A percentile compares a stretch with the other conserved stretches of the same genome.
Conservation (phyloP, 768 basidiomycete species). For the Trametes meyenii region DNA sequence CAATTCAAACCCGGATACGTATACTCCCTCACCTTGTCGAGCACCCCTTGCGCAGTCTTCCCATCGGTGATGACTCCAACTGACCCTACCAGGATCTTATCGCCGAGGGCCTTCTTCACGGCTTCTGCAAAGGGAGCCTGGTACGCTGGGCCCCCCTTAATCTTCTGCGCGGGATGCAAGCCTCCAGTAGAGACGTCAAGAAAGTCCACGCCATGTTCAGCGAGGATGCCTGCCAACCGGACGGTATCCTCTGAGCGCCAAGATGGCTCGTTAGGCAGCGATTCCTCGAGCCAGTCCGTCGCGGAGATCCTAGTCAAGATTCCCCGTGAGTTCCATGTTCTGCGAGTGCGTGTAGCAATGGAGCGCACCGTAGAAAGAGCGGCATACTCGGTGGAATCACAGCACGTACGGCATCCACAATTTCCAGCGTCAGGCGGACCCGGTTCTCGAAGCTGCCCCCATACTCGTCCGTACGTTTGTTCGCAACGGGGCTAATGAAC, state of each 20-base stretch:
- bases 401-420: conserved; percentile 64
- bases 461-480: conserved; percentile 49
- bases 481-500: conserved; percentile 43
- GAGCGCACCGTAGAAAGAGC: conserved; percentile 64
- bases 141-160: conserved; percentile 35
- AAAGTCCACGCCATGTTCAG: conserved; percentile 70
- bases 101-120: conserved; percentile 50
- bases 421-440: conserved; percentile 59
- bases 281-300: conserved; percentile 71
- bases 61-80: conserved; percentile 62
- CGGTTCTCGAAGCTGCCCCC: conserved; percentile 53
- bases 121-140: conserved; percentile 27
- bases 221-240: conserved; percentile 58
- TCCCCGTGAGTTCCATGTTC: not conserved
- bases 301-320: conserved; percentile 55
- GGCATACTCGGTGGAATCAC: conserved; percentile 65
- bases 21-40: conserved; percentile 42
- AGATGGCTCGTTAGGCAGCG: conserved; percentile 57
- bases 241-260: conserved; percentile 76
- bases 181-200: conserved; percentile 76
- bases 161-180: conserved; percentile 48
- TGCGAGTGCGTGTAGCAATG: not conserved
- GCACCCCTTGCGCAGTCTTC: conserved; percentile 57
- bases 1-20: conserved; percentile 47
- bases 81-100: conserved; percentile 48